Evolutionary conservation across 1,284 basidiomycete species (phyloP).

Genomic region (Phellinidium pouzarii): DNA sequence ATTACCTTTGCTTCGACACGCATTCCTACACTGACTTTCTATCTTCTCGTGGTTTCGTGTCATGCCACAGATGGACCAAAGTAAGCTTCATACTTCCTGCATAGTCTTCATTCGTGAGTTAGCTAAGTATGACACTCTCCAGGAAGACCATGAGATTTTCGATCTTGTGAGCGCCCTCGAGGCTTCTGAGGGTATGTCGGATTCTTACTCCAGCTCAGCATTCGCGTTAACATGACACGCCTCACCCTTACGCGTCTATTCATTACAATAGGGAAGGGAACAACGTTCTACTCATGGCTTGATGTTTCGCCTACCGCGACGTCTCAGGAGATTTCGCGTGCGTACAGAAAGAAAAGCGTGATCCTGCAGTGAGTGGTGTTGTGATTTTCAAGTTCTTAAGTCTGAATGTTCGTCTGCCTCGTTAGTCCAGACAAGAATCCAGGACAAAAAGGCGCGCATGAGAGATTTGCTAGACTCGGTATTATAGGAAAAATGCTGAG

Average conservation of each 20-base stretch:
- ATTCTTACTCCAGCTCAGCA: background rate
- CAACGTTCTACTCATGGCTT: conserved; percentile 86
- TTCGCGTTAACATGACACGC: conserved; percentile 6
- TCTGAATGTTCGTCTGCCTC: conserved; percentile 12
- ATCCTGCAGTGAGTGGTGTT: conserved; percentile 64
- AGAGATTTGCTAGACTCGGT: conserved; percentile 82
- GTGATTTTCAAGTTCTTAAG: background rate
- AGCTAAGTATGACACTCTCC: conserved; percentile 17
- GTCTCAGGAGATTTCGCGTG: conserved; percentile 71
- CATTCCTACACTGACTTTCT: background rate
- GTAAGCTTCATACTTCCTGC: conserved; percentile 30
- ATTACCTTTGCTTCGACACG: background rate
- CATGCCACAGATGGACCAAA: conserved; percentile 56
- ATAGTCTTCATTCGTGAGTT: background rate
- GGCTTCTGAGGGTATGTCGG: conserved; percentile 61
- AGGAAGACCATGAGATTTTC: conserved; percentile 95
- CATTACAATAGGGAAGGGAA: conserved; percentile 58
- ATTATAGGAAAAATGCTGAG: conserved; percentile 81
- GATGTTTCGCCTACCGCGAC: conserved; percentile 66
- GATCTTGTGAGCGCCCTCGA: conserved; percentile 87
- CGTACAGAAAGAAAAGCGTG: conserved; percentile 86
- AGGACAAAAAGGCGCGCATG: conserved; percentile 71
- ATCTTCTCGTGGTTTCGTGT: background rate
- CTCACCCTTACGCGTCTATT: conserved; percentile 3
- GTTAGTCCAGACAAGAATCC: conserved; percentile 90